These are phyloP conservation scores for Candida cerambycidarum DNA, from an alignment of 805 yeast species.

Conservation along the genomic window DNA sequence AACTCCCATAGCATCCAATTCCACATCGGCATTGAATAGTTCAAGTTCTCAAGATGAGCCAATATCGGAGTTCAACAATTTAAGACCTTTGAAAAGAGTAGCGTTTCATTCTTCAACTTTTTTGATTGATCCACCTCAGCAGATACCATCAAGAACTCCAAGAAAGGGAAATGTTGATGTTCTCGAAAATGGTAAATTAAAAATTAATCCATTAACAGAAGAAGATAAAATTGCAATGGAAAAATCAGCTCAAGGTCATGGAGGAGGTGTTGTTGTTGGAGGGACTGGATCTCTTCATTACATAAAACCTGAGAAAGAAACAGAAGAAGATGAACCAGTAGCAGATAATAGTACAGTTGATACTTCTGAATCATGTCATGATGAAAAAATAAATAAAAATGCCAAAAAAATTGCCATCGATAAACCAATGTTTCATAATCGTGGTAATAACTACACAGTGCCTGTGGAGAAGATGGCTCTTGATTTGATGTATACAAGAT, in stretches of 20 bases:
- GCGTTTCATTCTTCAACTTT: slow-evolving; percentile 44
- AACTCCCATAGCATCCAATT: slow-evolving; percentile 1
- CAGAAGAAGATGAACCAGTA: slow-evolving; percentile 12
- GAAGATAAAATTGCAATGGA: slow-evolving; percentile 49
- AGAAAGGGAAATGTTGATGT: slow-evolving; percentile 71
- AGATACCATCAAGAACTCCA: slow-evolving; percentile 85
- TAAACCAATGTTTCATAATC: slow-evolving; percentile 30
- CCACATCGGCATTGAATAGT: not conserved
- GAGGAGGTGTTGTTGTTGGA: slow-evolving; percentile 76
- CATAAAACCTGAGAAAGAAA: slow-evolving; percentile 17
- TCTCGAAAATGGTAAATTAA: slow-evolving; percentile 51
- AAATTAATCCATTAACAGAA: slow-evolving; percentile 53
- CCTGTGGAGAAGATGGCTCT: slow-evolving; percentile 50
- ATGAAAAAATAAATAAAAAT: slow-evolving; percentile 21
- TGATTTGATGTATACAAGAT: slow-evolving; percentile 81
- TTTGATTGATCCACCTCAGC: slow-evolving; percentile 67
- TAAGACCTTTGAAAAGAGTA: slow-evolving; percentile 41
- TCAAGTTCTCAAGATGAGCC: slow-evolving; percentile 1
- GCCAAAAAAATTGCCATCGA: slow-evolving; percentile 29
- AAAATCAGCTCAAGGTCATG: slow-evolving; percentile 40
- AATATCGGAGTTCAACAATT: slow-evolving; percentile 27
- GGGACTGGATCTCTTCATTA: slow-evolving; percentile 68
- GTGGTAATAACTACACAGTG: slow-evolving; percentile 22
- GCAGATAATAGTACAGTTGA: slow-evolving; percentile 7
- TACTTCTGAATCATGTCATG: not conserved